These are phyloP conservation scores for Bisporella sp. DNA, from an alignment of 2,329 filamentous ascomycete species.

Conservation along the genomic window DNA sequence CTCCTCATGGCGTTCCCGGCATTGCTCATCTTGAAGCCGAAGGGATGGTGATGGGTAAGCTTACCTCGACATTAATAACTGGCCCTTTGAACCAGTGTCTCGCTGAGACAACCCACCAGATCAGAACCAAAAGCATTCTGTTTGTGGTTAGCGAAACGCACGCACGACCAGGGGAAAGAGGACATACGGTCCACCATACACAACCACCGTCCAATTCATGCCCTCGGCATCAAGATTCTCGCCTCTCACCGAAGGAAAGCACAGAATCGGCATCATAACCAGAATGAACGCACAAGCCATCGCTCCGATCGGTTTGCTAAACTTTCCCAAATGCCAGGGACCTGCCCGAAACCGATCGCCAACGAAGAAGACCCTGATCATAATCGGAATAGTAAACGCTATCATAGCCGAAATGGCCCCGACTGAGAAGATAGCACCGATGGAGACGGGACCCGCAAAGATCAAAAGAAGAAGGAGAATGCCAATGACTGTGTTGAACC, in stretches of 20 bases:
- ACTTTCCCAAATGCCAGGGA: conserved; percentile 58
- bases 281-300: conserved; percentile 50
- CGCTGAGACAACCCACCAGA: conserved; percentile 57
- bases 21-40: not conserved
- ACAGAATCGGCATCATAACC: conserved; percentile 61
- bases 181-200: conserved; percentile 48
- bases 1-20: not conserved
- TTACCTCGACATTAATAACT: conserved; percentile 50
- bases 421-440: conserved; percentile 61
- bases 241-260: conserved; percentile 50
- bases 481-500: conserved; percentile 54
- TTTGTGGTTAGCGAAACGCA: conserved; percentile 6
- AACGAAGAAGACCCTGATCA: conserved; percentile 51
- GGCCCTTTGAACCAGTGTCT: conserved; percentile 60
- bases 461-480: conserved; percentile 53
- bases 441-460: conserved; percentile 51
- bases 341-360: conserved; percentile 54
- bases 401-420: conserved; percentile 60
- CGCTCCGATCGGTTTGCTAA: conserved; percentile 47
- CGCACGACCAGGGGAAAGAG: not conserved
- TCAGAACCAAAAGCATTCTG: conserved; percentile 42
- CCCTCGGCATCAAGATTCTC: conserved; percentile 38
- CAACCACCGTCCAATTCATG: conserved; percentile 62
- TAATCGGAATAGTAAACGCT: conserved; percentile 47
- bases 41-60: not conserved